Base-by-base conservation (phyloP, 164 flowering plant species). In the Macadamia tetraphylla region DNA sequence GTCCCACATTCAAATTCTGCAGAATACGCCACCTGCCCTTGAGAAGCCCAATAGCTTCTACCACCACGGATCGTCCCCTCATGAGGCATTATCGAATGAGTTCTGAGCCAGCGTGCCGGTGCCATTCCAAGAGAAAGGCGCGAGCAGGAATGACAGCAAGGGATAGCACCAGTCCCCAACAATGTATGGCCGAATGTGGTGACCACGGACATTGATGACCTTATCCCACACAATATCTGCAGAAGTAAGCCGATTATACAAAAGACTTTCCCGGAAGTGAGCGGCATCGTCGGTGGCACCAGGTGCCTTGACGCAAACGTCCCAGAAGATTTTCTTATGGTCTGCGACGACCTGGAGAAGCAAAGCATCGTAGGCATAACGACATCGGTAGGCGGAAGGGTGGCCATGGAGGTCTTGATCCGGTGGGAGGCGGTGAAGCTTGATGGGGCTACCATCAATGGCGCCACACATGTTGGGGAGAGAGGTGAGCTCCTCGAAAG, bases 151-250 rank as follows among this genome's bases (percentile, higher is more conserved):
- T 0, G 97, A 82, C 71, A 92, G 58, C 78, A 88, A 65, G 0
- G 98, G 97, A 74, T 83, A 90, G 68, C 90, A 80, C 89, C 91
- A 86, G 67, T 91, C 98, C 55, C 98, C 97, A 9, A 90, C 90
- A 6, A 94, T 79, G 64, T 86, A 94, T 3, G 97, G 97, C 74
- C 90, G 72, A 15, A 91, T 86, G 71, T 81, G 88, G 71, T 90
- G 88, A 6, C 91, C 93, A 44, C 88, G 70, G 30, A 94, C 94
- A 40, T 74, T 83, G 66, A 90, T 74, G 29, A 78, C 88, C 61
- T 86, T 85, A 44, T 92, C 97, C 87, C 95, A 88, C 5, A 86
- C 85, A 66, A 92, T 77, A 70, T 94, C 98, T 0, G 85, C 94
- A 0, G 91, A 82, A 30, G 79, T 81, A 44, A 94, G 84, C 70